Base-by-base conservation (phyloP, 768 basidiomycete genomes). In the Mycena alexandri region DNA sequence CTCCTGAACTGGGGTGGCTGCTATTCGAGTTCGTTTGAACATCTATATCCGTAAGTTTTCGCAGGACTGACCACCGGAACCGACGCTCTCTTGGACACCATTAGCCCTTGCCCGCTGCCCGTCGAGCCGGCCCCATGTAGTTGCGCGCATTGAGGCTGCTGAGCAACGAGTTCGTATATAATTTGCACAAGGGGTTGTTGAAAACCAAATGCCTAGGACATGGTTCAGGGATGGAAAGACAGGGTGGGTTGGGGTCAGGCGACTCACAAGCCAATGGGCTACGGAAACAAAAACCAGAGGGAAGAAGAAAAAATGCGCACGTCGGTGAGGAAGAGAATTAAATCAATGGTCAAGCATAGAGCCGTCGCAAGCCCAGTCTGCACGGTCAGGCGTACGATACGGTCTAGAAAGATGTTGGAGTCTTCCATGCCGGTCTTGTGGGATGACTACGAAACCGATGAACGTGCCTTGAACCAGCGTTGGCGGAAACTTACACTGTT, bases 101-200 rank as follows among this genome's bases (percentile, higher is more conserved):
- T 52, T 16, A 62, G 51, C 24, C 38, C 43, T 6, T 16, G 16
- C 59, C 36, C 50, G 42, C 61, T 63, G 36, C 46, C 54, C 21
- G 54, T 43, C 29, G 58, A 51, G 29, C 54, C 65, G 14, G 33
- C 13, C 1, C 21, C 44, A 13, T 25, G 56, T 25, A 12, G 10
- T 1, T 42, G 17, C 80, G 78, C 7, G 79, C 73, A 67, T 81
- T 81, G 63, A 81, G 59, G 63, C 75, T 79, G 24, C 79, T 79
- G 73, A 81, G 72, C 41, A 81, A 71, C 4, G 79, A 78, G 68
- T 81, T 81, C n/a, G 79, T 78, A 71, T 81, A 81, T 19, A 80
- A 61, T 72, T 80, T 80, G 44, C 75, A 77, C 8, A 81, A 71
- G 0, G 79, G 77, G 19, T 80, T 56, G 60, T 79, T 79, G 74